Evolutionary conservation across 371 early-diverging fungal genomes (phyloP), one percentile per base, ranked within the genome.

Genomic region (Mucor ambiguus): DNA sequence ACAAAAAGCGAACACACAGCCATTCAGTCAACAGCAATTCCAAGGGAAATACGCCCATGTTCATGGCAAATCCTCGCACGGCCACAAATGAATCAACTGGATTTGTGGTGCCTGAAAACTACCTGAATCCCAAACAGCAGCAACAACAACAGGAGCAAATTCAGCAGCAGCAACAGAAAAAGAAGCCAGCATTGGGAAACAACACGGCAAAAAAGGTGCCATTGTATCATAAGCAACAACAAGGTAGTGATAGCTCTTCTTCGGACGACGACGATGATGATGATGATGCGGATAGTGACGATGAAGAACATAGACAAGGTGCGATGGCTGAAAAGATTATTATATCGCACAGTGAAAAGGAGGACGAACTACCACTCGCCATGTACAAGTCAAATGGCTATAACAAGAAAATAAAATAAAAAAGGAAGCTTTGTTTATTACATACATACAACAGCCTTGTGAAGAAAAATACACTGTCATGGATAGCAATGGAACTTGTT

Each of bases 101-200:
- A 1, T 79, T 79, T 68, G 75, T 82, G 22, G 71, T 82, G 10
- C 82, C 79, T 61, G 78, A 79, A 7, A 79, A 79, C 48, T 79
- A 79, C 64, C 62, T 77, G 8, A 65, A 64, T 56, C 71, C 64
- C 24, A 57, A 49, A 46, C 26, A 43, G 33, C 58, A 58, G 20
- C 22, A 57, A 56, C 29, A 20, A 58, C 24, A 58, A 20, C 16
- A 28, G 10, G 46, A 37, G 35, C 56, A 26, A 30, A 30, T 30
- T 30, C 57, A 49, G 22, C 66, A 62, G 38, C 44, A 28, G 32
- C 55, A 52, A 6, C 52, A 11, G 4, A 56, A 56, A 18, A 56
- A 56, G 32, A 56, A 18, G 3, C 32, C 56, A 8, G 5, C 18
- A 18, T 33, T 33, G 20, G 33, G 56, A 28, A 58, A 38, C 16